Percentiles rank a stretch among this genome's conserved stretches.
phyloP scores from a whole-genome alignment of 148 eudicot species.

The Rheum nobile region DNA sequence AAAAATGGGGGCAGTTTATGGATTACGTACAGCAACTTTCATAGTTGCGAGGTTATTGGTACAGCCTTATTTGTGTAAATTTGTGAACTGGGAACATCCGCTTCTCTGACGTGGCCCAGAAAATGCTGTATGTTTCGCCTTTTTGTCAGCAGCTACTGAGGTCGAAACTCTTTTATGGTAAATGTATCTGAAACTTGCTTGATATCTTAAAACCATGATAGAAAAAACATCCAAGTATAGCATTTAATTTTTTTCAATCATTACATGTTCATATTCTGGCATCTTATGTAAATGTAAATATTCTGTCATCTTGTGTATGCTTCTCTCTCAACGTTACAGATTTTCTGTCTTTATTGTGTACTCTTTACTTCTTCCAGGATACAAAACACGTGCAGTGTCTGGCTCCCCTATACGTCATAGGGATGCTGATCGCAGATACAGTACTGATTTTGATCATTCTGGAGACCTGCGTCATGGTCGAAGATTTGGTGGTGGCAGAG shows the following conservation, averaged over 20 bases:
- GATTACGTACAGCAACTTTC: background rate
- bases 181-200: background rate
- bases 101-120: background rate
- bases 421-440: conserved; percentile 53
- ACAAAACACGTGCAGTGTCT: conserved; percentile 72
- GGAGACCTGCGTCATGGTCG: conserved; percentile 48
- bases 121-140: background rate
- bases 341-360: conserved; percentile 13
- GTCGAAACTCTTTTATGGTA: background rate
- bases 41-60: background rate
- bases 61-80: background rate
- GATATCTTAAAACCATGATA: background rate
- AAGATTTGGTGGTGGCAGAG: conserved; percentile 63
- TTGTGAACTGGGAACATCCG: background rate
- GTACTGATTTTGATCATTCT: conserved; percentile 55
- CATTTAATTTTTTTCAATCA: background rate
- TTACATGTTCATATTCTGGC: background rate
- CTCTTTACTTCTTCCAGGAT: conserved; percentile 55
- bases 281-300: background rate
- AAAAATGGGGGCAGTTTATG: background rate
- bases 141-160: background rate
- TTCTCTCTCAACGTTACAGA: conserved; percentile 23
- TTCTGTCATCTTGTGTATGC: background rate
- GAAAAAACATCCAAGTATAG: background rate
- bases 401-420: conserved; percentile 78